Base-by-base conservation (phyloP, 2,329 filamentous ascomycete species). In the Cercospora sojina region DNA sequence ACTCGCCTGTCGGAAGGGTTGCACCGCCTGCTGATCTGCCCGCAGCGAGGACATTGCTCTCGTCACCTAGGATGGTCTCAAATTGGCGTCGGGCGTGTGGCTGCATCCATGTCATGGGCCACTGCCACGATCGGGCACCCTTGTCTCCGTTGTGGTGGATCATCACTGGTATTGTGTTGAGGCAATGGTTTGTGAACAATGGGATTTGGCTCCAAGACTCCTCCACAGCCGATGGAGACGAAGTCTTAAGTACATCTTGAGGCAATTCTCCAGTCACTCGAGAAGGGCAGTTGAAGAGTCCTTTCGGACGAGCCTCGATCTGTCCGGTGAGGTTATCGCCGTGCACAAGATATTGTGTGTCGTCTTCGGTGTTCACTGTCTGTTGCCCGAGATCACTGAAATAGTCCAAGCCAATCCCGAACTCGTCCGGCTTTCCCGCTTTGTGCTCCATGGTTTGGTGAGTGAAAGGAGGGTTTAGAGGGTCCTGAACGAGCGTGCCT, bases 1-100 rank as follows among this genome's bases (percentile, higher is more conserved):
- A 77, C 70, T 70, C 82, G 76, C 80, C 81, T 78, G 76, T 76
- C 76, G 27, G 77, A 76, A 67, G 80, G 74, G 3, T 79, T 78
- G 35, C 80, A 78, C 20, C 77, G 70, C 49, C 65, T 3, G 64
- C 65, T 7, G 78, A 73, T 4, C 78, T 76, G 1, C 77, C 78
- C 58, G 79, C 75, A 3, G 60, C 49, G 59, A 27, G 41, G 5
- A 55, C 53, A 38, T 23, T 59, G n/a, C 38, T 38, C n/a, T 49
- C 55, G 7, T 61, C 64, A 79, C 78, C 3, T 77, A 75, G 27
- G 77, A 74, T 13, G 77, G 64, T 8, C 20, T 65, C 60, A 25
- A 71, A 43, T 38, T 67, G 23, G 23, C 38, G 55, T 32, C 69
- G 59, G 2, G 64, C 67, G 29, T 64, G 49, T 4, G 64, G 47